Evolutionary conservation across 495 filamentous ascomycete species (phyloP).

Genomic region (Penicillium paxilli): DNA sequence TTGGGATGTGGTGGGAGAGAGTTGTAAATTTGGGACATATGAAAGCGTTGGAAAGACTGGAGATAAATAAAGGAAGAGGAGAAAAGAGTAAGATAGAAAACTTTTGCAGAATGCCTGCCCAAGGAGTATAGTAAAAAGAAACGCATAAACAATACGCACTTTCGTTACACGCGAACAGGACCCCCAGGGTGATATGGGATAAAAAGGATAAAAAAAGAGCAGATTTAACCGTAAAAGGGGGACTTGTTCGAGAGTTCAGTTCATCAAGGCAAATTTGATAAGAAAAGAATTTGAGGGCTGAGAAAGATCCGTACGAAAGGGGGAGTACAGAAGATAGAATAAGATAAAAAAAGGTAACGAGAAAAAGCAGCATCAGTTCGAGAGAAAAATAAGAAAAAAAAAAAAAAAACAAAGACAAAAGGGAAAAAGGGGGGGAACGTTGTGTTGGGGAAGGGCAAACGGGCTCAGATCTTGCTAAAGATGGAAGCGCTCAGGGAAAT

Average conservation of each 20-base stretch:
- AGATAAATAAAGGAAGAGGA: constrained; percentile 27
- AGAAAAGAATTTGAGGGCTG: constrained; percentile 7
- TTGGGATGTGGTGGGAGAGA: background rate
- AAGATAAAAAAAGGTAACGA: constrained; percentile 7
- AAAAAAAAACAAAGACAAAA: constrained; percentile 5
- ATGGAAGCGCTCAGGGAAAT: constrained; percentile 52
- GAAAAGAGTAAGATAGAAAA: constrained; percentile 39
- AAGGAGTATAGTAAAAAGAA: constrained; percentile 43
- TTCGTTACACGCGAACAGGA: constrained; percentile 42
- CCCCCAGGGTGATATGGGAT: constrained; percentile 24
- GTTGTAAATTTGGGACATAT: background rate
- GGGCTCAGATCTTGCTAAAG: constrained; percentile 45
- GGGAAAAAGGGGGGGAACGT: too few relatives aligned
- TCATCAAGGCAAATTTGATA: background rate
- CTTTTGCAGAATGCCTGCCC: constrained; percentile 54
- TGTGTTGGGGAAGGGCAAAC: constrained; percentile 13
- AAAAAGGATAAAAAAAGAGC: constrained; percentile 16
- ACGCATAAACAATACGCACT: constrained; percentile 38
- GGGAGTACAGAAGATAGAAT: constrained; percentile 13
- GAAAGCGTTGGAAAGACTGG: constrained; percentile 23
- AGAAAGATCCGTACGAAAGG: constrained; percentile 13
- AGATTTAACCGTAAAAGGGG: background rate
- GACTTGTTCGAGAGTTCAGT: background rate
- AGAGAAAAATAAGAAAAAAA: constrained; percentile 3
- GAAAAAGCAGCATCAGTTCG: too few relatives aligned